Base-by-base conservation (phyloP, 2,329 filamentous ascomycete genomes). In the Trichophyton equinum region DNA sequence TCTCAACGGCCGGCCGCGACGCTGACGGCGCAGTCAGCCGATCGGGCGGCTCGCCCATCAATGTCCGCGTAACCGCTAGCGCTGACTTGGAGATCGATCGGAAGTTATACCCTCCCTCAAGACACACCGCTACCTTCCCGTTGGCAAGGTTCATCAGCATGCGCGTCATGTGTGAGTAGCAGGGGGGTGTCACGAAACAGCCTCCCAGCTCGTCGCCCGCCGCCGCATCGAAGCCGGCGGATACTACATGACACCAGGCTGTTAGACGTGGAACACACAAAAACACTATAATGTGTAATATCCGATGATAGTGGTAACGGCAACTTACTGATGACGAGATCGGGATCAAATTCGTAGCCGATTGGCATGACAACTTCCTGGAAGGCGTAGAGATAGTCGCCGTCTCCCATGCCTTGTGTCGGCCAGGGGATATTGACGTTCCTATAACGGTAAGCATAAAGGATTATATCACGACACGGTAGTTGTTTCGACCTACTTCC, bases 131-230 rank as follows among this genome's bases (percentile, higher is more conserved):
- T 13, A 99, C 81, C 70, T 91, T 96, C 30, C 94, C 94, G 51
- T 85, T 81, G 0, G 94, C 92, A 20, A 99, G 79, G 1, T 89
- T 91, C 91, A 96, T 97, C 56, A 99, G 82, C 92, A 97, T 96
- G 71, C 96, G 91, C 15, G 94, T 97, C 94, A 99, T 97, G 70
- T 99, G 92, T 13, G 91, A 89, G 71, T 97, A 99, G 70, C 94
- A 95, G 3, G 85, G 77, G 0, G 94, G 94, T 0, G 91, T 87
- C 4, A 99, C 94, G 69, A 90, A 92, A 72, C 94, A 99, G 36
- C 88, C 90, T 58, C 94, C 94, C 1, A 99, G 81, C 69, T 94
- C 86, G 72, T 99, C 94, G 11, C 94, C 94, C 65, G 88, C 89
- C 0, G 94, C 94, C 15, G 94, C 94, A 72, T 99, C 94, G 67